Conservation (phyloP, 2,329 filamentous ascomycete genomes). For the Elsinoe ampelina region DNA sequence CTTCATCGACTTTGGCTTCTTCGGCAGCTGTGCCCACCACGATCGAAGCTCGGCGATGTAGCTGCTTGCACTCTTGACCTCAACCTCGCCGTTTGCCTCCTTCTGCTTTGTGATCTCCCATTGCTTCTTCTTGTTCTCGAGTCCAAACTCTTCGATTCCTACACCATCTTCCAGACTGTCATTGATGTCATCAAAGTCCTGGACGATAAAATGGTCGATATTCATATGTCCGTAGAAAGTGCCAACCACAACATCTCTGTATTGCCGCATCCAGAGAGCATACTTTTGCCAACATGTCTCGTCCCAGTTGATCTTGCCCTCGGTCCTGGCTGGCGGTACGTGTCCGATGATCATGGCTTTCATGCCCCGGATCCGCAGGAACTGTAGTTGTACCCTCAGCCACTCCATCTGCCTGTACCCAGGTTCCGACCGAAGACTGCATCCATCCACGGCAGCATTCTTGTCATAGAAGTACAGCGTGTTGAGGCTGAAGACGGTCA, state of each 20-base stretch:
- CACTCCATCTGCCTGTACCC: slow-evolving; percentile 95
- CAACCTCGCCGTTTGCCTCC: slow-evolving; percentile 43
- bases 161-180: slow-evolving; percentile 41
- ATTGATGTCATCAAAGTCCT: slow-evolving; percentile 71
- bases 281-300: slow-evolving; percentile 99
- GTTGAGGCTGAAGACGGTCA: slow-evolving; percentile 90
- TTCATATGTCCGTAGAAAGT: slow-evolving; percentile 95
- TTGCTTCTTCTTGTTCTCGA: slow-evolving; percentile 33
- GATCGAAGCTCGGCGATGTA: slow-evolving; percentile 72
- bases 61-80: slow-evolving; percentile 57
- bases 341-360: slow-evolving; percentile 93
- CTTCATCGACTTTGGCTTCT: slow-evolving; percentile 19
- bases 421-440: slow-evolving; percentile 65
- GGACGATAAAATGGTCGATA: slow-evolving; percentile 90
- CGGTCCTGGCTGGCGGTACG: slow-evolving; percentile 80
- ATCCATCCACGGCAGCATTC: slow-evolving; percentile 90
- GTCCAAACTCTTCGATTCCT: slow-evolving; percentile 21
- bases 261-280: slow-evolving; percentile 80
- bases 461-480: slow-evolving; percentile 93
- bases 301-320: slow-evolving; percentile 82
- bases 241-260: slow-evolving; percentile 76
- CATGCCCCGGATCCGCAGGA: slow-evolving; percentile 73
- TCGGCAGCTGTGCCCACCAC: slow-evolving; percentile 68
- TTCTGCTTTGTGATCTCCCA: slow-evolving; percentile 25
- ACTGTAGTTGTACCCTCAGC: slow-evolving; percentile 79